Base-by-base conservation (phyloP, 106 monocot genomes). In the Alisma plantagoaquatica region DNA sequence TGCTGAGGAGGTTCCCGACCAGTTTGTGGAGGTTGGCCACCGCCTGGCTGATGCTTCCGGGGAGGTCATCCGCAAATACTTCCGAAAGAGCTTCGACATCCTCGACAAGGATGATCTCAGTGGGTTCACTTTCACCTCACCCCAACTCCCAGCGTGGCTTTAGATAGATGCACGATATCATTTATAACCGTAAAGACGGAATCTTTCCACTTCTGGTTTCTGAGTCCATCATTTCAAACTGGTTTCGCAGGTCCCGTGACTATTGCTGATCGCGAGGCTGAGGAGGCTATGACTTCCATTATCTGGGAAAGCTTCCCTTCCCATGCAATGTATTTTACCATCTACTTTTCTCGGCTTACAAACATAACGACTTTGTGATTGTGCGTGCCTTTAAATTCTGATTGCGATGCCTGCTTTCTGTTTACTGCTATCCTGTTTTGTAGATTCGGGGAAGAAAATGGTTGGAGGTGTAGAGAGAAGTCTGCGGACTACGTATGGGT, bases 381-480 rank as follows among this genome's bases (percentile, higher is more conserved):
- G 10, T 18, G 29, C n/a, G 16, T 17, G 31, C 3, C 27, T 2
- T 6, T 1, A 45, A 5, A 12, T 29, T 45, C 28, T 9, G 16
- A 52, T 62, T 33, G 25, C 8, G 1, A 20, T 29, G 27, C 14
- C 0, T 33, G 41, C 43, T 51, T 31, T 20, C n/a, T n/a, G n/a
- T n/a, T n/a, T n/a, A n/a, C n/a, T n/a, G n/a, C n/a, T n/a, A n/a
- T n/a, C n/a, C n/a, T n/a, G n/a, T n/a, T n/a, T n/a, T 73, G 49
- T 64, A 98, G 98, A 44, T 98, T 68, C 47, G 98, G 98, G 27
- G 98, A 98, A 77, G 98, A 90, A 68, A 82, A 86, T 77, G 98
- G 98, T 27, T 90, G 98, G 98, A 89, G 78, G 51, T 98, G 88
- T 25, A 73, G 54, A 52, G 73, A 75, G 69, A 65, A 73, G 0